These are phyloP conservation scores for Acanthochlamys bracteata DNA, from an alignment of 106 monocot species.

Conservation along the genomic window DNA sequence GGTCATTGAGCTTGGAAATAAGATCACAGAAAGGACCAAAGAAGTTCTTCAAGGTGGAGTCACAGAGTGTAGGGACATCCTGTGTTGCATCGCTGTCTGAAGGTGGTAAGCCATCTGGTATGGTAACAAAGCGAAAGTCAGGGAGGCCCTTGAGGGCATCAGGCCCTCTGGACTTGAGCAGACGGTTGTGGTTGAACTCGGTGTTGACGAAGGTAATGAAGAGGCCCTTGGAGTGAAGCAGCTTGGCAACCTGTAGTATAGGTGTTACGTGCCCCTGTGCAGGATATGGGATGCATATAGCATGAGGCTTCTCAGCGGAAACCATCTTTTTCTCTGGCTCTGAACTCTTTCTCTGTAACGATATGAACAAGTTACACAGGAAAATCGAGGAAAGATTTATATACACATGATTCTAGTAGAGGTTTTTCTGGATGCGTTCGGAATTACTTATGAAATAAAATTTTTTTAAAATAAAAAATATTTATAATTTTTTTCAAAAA, in stretches of 20 bases:
- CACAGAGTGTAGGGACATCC: conserved; percentile 19
- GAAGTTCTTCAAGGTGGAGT: conserved; percentile 1
- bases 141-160: neutral
- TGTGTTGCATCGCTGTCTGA: conserved; percentile 12
- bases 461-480: too few species aligned
- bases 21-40: conserved; percentile 4
- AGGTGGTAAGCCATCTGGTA: conserved; percentile 16
- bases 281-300: conserved; percentile 2
- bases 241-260: conserved; percentile 3
- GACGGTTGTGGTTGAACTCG: conserved; percentile 5
- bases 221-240: conserved; percentile 8
- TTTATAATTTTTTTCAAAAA: too few species aligned
- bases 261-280: conserved; percentile 8
- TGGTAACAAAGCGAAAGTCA: conserved; percentile 6
- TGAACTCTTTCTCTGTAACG: too few species aligned
- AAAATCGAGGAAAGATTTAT: too few species aligned
- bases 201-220: conserved; percentile 10
- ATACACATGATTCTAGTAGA: too few species aligned
- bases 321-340: conserved; percentile 3
- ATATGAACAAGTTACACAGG: too few species aligned
- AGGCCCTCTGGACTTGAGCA: neutral
- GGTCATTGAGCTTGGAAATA: conserved; percentile 3
- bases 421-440: too few species aligned
- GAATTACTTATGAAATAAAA: too few species aligned
- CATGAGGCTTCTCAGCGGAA: neutral